Base-by-base conservation (phyloP, 305 asterid species). In the Fraxinus latifolia region DNA sequence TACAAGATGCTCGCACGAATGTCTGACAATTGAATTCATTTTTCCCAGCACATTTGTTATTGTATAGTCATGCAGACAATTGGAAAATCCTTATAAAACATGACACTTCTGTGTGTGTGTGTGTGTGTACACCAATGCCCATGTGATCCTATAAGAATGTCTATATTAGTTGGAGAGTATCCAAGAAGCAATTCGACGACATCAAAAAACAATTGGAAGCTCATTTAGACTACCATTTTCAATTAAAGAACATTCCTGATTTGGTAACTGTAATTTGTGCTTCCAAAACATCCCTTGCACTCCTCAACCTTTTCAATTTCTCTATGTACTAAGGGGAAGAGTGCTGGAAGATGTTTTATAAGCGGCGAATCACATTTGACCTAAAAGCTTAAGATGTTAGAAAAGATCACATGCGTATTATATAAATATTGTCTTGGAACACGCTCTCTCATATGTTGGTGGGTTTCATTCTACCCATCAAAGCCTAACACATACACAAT, bases 171-270 rank as follows among this genome's bases (percentile, higher is more conserved):
- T 65, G 34, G 73, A 23, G 72, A 9, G 33, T 65, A 65, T 9
- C 33, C 73, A 65, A 25, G 36, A 27, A 67, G 19, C 36, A 67
- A 67, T 67, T 27, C 27, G 36, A 67, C 32, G 1, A 67, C 34
- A 67, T 4, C n/a, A n/a, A 55, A 53, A 31, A 29, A 19, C 71
- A 60, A 12, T 32, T 77, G 17, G 15, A 19, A 82, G 42, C 34
- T 68, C 60, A 82, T 62, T 50, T 15, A 77, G 62, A 74, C 65
- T 31, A 44, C 55, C 77, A 65, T 65, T 58, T 78, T 79, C 71
- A 60, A 68, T 34, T 33, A 70, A 70, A 14, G 31, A 62, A 62
- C 7, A 62, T 62, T 62, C 14, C 23, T 9, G 33, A 23, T 21
- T 65, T 8, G 17, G 74, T 27, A 67, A 67, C 74, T 12, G 19